Base-by-base conservation (phyloP, 495 filamentous ascomycete genomes). In the Penicillium flavigenum region DNA sequence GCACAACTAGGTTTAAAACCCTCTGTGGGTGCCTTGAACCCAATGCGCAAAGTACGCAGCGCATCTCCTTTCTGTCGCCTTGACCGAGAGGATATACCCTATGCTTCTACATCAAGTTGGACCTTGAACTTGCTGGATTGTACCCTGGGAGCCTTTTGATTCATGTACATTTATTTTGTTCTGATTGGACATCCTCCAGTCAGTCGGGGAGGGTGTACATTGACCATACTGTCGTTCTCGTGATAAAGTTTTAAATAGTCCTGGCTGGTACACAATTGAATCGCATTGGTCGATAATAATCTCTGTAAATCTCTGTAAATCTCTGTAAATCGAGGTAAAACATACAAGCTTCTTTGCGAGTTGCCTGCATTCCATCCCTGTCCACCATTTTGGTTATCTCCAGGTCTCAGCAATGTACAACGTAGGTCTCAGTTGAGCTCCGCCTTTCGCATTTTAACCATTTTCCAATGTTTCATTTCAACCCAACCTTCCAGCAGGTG, bases 101-200 rank as follows among this genome's bases (percentile, higher is more conserved):
- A 36, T 39, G 53, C 42, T 39, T 47, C 53, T 47, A 47, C 9
- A 19, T 32, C 52, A 47, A 26, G 43, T 38, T 29, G 44, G 32
- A 45, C 22, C 16, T 11, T 29, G 29, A 24, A 50, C 7, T 51
- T 41, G 51, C 32, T 62, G 52, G 53, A 60, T 56, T 53, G 34
- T 39, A 45, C 16, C 42, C 32, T 11, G 24, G 58, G 50, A 19
- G 24, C 49, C 54, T 61, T 36, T 61, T 36, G 26, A 43, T 68
- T 68, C 60, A 47, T 68, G 63, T 68, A 65, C 34, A 65, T 68
- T 48, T 34, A 63, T 63, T 45, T 34, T 51, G 55, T 55, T 54
- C 53, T 34, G 43, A 46, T 48, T 57, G 54, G 36, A 49, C 54
- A 50, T 47, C 14, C 32, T 55, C 43, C 22, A 29, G 14, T 58